phyloP scores from a whole-genome alignment of 805 yeast genomes.

The Saccharomyces kudriavzevii region DNA sequence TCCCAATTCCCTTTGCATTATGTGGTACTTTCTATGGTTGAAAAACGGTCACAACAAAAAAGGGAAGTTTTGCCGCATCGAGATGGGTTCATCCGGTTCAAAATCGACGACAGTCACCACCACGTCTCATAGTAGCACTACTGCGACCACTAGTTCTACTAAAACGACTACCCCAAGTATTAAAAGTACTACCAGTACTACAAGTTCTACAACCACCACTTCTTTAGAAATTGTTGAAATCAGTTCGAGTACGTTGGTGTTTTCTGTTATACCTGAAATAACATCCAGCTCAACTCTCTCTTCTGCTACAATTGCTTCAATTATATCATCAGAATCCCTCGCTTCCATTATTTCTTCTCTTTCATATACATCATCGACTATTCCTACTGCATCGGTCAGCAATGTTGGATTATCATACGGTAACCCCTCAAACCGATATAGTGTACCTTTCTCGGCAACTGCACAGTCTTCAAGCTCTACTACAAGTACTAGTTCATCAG shows the following conservation, averaged over 20 bases:
- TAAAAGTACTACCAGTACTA: not conserved
- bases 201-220: not conserved
- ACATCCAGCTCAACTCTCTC: not conserved
- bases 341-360: not conserved
- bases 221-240: not conserved
- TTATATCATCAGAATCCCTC: not conserved
- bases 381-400: not conserved
- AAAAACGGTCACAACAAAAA: not conserved
- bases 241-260: not conserved
- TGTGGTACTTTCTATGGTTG: not conserved
- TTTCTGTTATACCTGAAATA: not conserved
- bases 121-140: not conserved
- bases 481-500: not conserved
- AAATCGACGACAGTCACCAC: not conserved
- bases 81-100: not conserved
- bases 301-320: not conserved
- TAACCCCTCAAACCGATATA: not conserved
- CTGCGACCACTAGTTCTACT: not conserved
- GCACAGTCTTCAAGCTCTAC: not conserved
- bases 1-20: not conserved
- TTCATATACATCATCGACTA: not conserved
- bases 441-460: not conserved
- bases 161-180: not conserved
- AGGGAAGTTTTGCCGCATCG: not conserved
- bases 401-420: not conserved